Conservation (phyloP, 129 eudicot genomes). For the Escallonia herrerae region DNA sequence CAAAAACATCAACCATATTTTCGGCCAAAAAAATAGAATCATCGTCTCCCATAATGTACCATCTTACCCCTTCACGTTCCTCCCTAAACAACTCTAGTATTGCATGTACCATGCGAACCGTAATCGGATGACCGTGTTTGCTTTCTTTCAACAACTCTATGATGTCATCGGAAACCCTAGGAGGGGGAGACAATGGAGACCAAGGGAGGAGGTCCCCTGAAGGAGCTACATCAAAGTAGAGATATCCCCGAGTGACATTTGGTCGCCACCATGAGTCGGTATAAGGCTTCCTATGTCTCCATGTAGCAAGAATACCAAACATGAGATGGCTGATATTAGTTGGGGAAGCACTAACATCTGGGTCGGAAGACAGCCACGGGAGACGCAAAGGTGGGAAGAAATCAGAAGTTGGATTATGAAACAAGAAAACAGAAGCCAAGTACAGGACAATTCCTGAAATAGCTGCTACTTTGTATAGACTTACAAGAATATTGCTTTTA, state of each 20-base stretch:
- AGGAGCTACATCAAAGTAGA: conserved; percentile 33
- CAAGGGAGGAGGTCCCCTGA: conserved; percentile 32
- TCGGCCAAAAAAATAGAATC: conserved; percentile 58
- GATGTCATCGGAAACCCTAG: conserved; percentile 31
- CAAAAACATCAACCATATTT: conserved; percentile 48
- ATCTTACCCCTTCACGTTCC: conserved; percentile 31
- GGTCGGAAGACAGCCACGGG: not conserved
- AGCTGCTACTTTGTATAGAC: conserved; percentile 14
- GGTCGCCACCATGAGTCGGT: conserved; percentile 58
- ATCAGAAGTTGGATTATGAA: conserved; percentile 1
- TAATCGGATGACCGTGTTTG: conserved; percentile 22
- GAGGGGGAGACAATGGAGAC: conserved; percentile 36
- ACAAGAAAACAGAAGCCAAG: conserved; percentile 3
- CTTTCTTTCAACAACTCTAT: conserved; percentile 16
- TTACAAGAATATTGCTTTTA: not conserved
- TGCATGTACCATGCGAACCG: conserved; percentile 41
- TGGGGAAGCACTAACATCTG: conserved; percentile 4
- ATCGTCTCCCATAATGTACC: conserved; percentile 70
- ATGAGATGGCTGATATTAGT: conserved; percentile 42
- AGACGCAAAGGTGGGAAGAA: conserved; percentile 4
- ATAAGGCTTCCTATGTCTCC: conserved; percentile 25
- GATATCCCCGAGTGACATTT: conserved; percentile 30
- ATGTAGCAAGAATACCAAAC: conserved; percentile 46
- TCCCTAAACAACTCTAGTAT: conserved; percentile 44
- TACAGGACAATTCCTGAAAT: conserved; percentile 1